These are phyloP conservation scores for Passalora sequoiae DNA, from an alignment of 2,329 filamentous ascomycete genomes.

Conservation along the genomic window DNA sequence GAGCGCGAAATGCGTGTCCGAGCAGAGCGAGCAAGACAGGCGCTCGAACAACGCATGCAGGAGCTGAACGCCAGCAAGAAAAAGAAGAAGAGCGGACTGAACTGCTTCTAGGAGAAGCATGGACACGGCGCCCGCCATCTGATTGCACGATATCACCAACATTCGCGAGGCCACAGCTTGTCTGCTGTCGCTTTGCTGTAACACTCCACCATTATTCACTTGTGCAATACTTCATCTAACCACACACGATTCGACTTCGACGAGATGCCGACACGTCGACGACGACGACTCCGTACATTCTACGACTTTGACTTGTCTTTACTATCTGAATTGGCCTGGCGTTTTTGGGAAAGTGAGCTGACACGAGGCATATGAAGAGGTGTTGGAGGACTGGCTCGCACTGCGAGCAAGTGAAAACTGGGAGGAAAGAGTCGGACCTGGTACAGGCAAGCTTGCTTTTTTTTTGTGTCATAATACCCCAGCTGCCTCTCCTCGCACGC, in stretches of 20 bases:
- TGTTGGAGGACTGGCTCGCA: not conserved
- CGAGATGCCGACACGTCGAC: not conserved
- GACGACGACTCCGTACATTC: not conserved
- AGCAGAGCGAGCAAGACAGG: slow-evolving; percentile 80
- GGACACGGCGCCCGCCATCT: slow-evolving; percentile 10
- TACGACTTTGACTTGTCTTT: not conserved
- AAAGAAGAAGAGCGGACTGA: slow-evolving; percentile 88
- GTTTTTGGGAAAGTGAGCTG: not conserved
- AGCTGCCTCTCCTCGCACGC: not conserved
- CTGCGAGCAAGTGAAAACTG: not conserved
- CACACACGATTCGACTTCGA: slow-evolving; percentile 4
- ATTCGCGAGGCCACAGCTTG: slow-evolving; percentile 1
- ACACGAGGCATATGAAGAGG: not conserved
- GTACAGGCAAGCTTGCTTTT: not conserved
- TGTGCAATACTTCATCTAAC: not conserved
- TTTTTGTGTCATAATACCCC: not conserved
- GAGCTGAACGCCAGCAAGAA: slow-evolving; percentile 77
- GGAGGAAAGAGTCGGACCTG: not conserved
- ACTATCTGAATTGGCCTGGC: not conserved
- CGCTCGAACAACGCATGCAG: slow-evolving; percentile 79
- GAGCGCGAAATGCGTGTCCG: slow-evolving; percentile 88
- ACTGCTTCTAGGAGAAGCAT: slow-evolving; percentile 72
- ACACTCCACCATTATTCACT: not conserved
- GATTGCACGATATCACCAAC: slow-evolving; percentile 6
- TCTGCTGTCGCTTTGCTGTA: not conserved